phyloP scores from a whole-genome alignment of 441 rosid species.

The Viola pubescens region DNA sequence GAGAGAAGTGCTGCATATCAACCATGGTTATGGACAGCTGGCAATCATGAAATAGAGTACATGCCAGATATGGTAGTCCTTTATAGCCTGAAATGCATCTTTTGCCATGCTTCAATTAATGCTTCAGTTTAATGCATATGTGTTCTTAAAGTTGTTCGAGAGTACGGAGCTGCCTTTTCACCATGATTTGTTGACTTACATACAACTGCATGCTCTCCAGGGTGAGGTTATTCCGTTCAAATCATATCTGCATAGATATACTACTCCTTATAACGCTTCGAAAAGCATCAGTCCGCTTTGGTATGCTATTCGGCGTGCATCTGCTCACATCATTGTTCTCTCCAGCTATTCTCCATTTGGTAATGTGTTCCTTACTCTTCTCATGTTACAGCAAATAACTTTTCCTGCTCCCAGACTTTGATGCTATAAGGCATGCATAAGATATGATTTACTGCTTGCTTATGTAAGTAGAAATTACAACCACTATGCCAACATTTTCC shows the following conservation, averaged over 20 bases:
- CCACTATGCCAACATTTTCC: background rate
- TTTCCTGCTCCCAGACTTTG: background rate
- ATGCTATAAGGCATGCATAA: background rate
- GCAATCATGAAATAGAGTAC: slow-evolving; percentile 52
- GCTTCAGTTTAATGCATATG: background rate
- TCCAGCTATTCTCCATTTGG: slow-evolving; percentile 51
- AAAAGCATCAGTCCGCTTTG: slow-evolving; percentile 38
- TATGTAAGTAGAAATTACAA: background rate
- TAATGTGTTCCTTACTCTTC: slow-evolving; percentile 16
- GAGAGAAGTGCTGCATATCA: slow-evolving; percentile 47
- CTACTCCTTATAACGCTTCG: slow-evolving; percentile 37
- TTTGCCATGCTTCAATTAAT: background rate
- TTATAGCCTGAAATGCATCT: background rate
- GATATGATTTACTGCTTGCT: background rate
- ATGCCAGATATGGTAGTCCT: slow-evolving; percentile 35
- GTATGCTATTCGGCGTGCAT: slow-evolving; percentile 43
- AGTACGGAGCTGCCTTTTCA: background rate
- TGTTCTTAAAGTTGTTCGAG: background rate
- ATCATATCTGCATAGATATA: slow-evolving; percentile 32
- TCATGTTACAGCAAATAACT: background rate
- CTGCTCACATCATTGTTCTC: slow-evolving; percentile 43
- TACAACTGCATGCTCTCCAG: slow-evolving; percentile 17
- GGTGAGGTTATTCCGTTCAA: slow-evolving; percentile 38
- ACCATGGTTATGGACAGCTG: slow-evolving; percentile 52
- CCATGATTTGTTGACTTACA: background rate